These are phyloP conservation scores for Multifurca ochricompacta DNA, from an alignment of 768 basidiomycete genomes.

Conservation along the genomic window DNA sequence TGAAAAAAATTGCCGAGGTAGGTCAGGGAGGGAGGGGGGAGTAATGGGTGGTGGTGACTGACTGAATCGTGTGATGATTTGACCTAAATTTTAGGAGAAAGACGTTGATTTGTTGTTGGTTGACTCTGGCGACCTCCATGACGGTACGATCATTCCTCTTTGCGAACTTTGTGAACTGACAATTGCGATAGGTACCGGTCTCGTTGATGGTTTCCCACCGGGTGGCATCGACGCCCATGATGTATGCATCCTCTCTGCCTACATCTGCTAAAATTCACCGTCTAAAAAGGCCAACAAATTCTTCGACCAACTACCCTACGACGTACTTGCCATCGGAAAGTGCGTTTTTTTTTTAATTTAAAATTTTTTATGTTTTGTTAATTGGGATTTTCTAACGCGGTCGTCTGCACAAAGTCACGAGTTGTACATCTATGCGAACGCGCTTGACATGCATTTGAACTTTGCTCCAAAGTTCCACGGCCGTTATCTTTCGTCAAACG, in stretches of 20 bases:
- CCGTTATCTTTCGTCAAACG: constrained; percentile 77
- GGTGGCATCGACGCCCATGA: constrained; percentile 69
- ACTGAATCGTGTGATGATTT: too few species aligned
- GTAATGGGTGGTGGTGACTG: background rate
- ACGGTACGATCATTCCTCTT: constrained; percentile 35
- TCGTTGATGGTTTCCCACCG: constrained; percentile 65
- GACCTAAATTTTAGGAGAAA: constrained; percentile 35
- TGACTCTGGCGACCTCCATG: constrained; percentile 74
- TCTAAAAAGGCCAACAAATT: constrained; percentile 59
- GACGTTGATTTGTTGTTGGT: constrained; percentile 80
- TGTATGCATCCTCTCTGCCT: constrained; percentile 30
- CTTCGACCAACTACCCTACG: constrained; percentile 66
- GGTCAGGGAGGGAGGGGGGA: constrained; percentile 31
- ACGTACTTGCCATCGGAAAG: constrained; percentile 82
- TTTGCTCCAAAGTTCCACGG: constrained; percentile 61
- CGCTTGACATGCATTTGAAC: constrained; percentile 65
- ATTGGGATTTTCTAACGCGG: background rate
- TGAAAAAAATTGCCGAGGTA: constrained; percentile 67
- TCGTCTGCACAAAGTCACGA: constrained; percentile 51
- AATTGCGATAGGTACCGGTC: constrained; percentile 51
- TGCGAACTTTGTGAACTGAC: constrained; percentile 11
- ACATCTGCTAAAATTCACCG: background rate
- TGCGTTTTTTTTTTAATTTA: constrained; percentile 31
- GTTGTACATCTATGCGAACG: constrained; percentile 61
- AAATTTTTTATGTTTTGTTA: background rate